Evolutionary conservation across 148 eudicot species (phyloP), one percentile per base, ranked within the genome.

Genomic region (Polygonum maritimum): DNA sequence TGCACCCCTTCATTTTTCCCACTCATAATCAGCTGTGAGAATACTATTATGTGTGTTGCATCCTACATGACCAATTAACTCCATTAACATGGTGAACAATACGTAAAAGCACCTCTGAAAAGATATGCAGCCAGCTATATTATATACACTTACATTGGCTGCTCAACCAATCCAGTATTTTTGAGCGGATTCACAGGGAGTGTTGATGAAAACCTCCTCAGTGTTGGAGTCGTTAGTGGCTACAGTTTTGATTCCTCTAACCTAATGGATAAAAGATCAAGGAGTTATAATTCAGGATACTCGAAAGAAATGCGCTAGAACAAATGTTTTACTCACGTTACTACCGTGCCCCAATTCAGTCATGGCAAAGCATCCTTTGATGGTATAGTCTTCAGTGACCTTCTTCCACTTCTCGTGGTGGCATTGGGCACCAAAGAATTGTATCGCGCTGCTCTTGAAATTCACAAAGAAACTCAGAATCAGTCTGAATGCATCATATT

Each of bases 81-180:
- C 48, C 6, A 51, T 47, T 22, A 84, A 45, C 35, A 70, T 35
- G 45, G 22, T 22, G 35, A 49, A 62, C 60, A 54, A 19, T 19
- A 65, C 36, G 10, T 10, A 77, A n/a, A 54, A 58, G 31, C 19
- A 26, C 31, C 31, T 26, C 31, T 26, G 31, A 0, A 26, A 26
- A 26, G 31, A 26, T 26, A 26, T 26, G 31, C 31, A 26, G 1
- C 31, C 31, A 26, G 31, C 31, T 26, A 26, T 26, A 26, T 26
- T 26, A 26, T 26, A 26, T 57, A 3, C 47, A 69, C 84, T 76
- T 86, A 94, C 97, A 79, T 91, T 90, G 82, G 96, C 97, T 77
- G 97, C 98, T 81, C 98, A 97, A 48, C 96, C 97, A 78, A 94
- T 94, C 97, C 97, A 94, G 71, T 94, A 94, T 81, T 94, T 94